Conservation (phyloP, 805 yeast genomes). For the Barnettozyma salicaria region DNA sequence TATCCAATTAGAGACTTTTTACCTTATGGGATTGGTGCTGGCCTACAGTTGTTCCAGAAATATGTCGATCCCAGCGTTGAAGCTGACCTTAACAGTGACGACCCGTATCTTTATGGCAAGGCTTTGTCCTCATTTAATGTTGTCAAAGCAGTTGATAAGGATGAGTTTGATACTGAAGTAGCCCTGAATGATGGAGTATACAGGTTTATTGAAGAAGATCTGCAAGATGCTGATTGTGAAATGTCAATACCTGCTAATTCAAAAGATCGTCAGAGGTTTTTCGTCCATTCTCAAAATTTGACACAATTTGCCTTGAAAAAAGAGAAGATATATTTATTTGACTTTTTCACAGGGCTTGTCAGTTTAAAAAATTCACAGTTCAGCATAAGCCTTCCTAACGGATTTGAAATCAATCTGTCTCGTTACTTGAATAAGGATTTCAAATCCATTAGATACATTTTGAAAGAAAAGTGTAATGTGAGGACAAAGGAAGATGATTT, state of each 20-base stretch:
- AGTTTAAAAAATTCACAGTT: constrained; percentile 45
- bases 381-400: constrained; percentile 48
- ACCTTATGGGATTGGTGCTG: constrained; percentile 51
- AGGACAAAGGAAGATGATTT: too few relatives aligned
- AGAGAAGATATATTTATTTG: constrained; percentile 37
- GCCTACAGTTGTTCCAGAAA: constrained; percentile 49
- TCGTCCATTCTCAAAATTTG: constrained; percentile 35
- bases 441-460: constrained; percentile 41
- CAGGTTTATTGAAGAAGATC: constrained; percentile 20
- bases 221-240: constrained; percentile 18
- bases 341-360: constrained; percentile 50
- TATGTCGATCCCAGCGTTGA: constrained; percentile 58
- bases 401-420: constrained; percentile 39
- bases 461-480: constrained; percentile 30
- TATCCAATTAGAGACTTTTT: constrained; percentile 51
- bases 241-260: constrained; percentile 31
- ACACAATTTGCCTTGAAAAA: constrained; percentile 35
- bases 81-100: constrained; percentile 54
- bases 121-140: constrained; percentile 52
- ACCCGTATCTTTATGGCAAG: constrained; percentile 59
- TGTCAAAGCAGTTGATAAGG: constrained; percentile 26
- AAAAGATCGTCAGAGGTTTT: constrained; percentile 38
- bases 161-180: constrained; percentile 7
- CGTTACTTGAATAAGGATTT: constrained; percentile 38
- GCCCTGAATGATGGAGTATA: constrained; percentile 10